These are phyloP conservation scores for Globisporangium takayamanum DNA, from an alignment of 352 stramenopile genomes.

Conservation along the genomic window DNA sequence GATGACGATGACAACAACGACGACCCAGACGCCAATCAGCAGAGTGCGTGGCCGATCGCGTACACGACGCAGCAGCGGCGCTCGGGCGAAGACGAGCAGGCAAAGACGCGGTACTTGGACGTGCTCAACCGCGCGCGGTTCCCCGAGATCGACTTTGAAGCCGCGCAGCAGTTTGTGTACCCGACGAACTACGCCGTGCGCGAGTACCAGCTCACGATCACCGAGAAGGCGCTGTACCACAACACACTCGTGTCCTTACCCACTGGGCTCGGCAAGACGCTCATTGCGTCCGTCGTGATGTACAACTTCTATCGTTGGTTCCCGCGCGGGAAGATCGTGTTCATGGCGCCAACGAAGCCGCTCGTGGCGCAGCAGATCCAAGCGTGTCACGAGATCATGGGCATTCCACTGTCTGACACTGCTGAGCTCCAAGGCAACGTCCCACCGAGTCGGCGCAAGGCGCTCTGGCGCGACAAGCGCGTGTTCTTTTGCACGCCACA, in stretches of 20 bases:
- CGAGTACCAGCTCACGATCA: conserved; percentile 95
- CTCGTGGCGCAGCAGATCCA: conserved; percentile 98
- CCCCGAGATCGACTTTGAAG: conserved; percentile 54
- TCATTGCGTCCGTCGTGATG: conserved; percentile 99
- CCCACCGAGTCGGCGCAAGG: conserved; percentile 47
- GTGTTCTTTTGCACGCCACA: conserved; percentile 99
- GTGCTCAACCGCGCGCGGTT: conserved; percentile 25
- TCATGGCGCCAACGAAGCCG: conserved; percentile 97
- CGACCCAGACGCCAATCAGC: conserved; percentile 5
- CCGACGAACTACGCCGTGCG: conserved; percentile 88
- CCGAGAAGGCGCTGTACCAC: conserved; percentile 89
- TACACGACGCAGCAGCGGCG: conserved; percentile 14
- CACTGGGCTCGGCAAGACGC: conserved; percentile 98
- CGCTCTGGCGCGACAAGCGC: conserved; percentile 89
- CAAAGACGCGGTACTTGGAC: conserved; percentile 55
- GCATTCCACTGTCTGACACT: conserved; percentile 87
- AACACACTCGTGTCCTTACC: conserved; percentile 99
- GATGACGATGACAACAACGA: not conserved
- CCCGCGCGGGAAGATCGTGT: conserved; percentile 91
- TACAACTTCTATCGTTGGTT: conserved; percentile 99
- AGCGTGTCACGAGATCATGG: conserved; percentile 93
- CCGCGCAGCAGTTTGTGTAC: conserved; percentile 76
- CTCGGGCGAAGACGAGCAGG: conserved; percentile 45
- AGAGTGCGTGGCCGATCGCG: conserved; percentile 8
- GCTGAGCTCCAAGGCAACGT: conserved; percentile 84